Percentiles rank a stretch among this genome's conserved stretches.
These are phyloP conservation scores for Gracilaria gracilis DNA, from an alignment of 23 red algal species.

Conservation along the genomic window DNA sequence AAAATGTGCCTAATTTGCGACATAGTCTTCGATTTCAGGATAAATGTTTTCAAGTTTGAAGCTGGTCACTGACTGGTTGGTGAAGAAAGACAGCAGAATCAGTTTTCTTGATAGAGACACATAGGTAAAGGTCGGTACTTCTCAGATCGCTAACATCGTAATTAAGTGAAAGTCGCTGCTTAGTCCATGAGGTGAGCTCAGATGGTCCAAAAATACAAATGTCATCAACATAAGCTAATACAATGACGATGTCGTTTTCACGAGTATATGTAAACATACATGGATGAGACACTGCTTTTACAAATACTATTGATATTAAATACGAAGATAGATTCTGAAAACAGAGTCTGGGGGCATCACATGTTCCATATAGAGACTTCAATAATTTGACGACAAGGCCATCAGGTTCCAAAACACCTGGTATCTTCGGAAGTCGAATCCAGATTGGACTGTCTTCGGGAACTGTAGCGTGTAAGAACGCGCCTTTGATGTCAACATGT, in stretches of 20 bases:
- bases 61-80: too few relatives aligned
- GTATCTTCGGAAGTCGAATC: too few relatives aligned
- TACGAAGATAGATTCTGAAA: neutral
- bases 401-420: conserved; percentile 24
- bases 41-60: too few relatives aligned
- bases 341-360: neutral
- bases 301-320: too few relatives aligned
- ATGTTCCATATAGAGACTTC: neutral
- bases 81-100: neutral
- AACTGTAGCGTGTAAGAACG: conserved; percentile 19
- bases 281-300: too few relatives aligned
- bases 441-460: too few relatives aligned
- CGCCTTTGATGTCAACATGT: conserved; percentile 31
- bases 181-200: neutral
- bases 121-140: conserved; percentile 23
- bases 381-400: neutral
- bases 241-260: too few relatives aligned
- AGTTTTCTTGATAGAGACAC: conserved; percentile 19
- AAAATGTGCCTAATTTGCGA: too few relatives aligned
- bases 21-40: too few relatives aligned
- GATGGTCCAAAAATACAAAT: conserved; percentile 10
- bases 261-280: too few relatives aligned
- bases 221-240: too few relatives aligned
- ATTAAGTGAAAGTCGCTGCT: neutral
- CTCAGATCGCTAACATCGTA: conserved; percentile 35